These are phyloP conservation scores for Musa beccarii DNA, from an alignment of 176 grass and related monocot genomes.

Conservation along the genomic window DNA sequence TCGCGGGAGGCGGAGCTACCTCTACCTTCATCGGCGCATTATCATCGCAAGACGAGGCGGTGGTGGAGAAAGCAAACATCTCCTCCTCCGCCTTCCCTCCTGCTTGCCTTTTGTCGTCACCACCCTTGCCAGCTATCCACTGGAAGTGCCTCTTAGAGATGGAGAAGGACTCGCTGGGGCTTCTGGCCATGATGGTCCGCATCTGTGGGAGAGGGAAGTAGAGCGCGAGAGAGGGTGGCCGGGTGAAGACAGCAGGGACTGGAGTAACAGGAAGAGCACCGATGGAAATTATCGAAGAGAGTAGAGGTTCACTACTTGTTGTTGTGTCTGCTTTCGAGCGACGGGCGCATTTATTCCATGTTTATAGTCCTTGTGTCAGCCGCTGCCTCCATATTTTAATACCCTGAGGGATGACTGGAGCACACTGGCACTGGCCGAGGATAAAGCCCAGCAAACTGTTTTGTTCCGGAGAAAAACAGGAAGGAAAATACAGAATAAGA, in stretches of 20 bases:
- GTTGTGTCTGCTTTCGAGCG: conserved; percentile 14
- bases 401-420: neutral
- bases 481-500: too few relatives aligned
- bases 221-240: too few relatives aligned
- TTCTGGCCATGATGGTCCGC: too few relatives aligned
- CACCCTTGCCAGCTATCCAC: conserved; percentile 61
- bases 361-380: conserved; percentile 37
- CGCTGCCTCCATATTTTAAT: neutral
- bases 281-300: neutral
- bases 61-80: too few relatives aligned
- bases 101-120: conserved; percentile 7
- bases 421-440: neutral
- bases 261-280: neutral
- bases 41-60: conserved; percentile 30
- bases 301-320: neutral
- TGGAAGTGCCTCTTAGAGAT: conserved; percentile 30
- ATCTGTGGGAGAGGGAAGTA: neutral
- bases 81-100: conserved; percentile 37
- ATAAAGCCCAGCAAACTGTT: too few relatives aligned
- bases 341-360: conserved; percentile 36
- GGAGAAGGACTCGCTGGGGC: too few relatives aligned
- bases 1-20: conserved; percentile 7
- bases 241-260: neutral
- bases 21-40: conserved; percentile 48
- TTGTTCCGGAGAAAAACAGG: too few relatives aligned